A percentile compares a stretch with the other conserved stretches of the same genome.
These are phyloP conservation scores for Syzygium aqueum DNA, from an alignment of 345 rosid species.

Conservation along the genomic window DNA sequence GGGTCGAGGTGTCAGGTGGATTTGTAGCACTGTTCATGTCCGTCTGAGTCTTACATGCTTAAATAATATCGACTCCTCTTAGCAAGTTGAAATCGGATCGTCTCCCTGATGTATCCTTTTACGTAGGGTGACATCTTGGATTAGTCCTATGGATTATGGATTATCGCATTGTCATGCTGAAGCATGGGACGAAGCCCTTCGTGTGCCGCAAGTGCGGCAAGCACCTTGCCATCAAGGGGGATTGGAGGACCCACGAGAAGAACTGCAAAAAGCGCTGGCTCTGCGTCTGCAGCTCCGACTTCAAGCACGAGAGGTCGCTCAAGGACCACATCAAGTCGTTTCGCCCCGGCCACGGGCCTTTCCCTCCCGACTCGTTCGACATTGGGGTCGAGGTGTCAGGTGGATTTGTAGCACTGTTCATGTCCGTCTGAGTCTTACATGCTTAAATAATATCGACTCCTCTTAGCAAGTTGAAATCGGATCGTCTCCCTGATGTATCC, in stretches of 20 bases:
- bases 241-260: conserved; percentile 90
- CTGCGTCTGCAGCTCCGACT: conserved; percentile 78
- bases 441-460: not conserved
- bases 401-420: conserved; percentile 10
- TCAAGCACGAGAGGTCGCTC: conserved; percentile 91
- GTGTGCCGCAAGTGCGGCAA: conserved; percentile 76
- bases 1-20: conserved; percentile 11
- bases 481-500: not conserved
- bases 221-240: conserved; percentile 75
- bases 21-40: conserved; percentile 8
- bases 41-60: not conserved
- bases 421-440: not conserved
- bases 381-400: conserved; percentile 11
- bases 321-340: conserved; percentile 76
- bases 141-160: not conserved
- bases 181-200: conserved; percentile 63
- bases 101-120: not conserved
- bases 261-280: conserved; percentile 94
- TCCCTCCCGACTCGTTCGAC: conserved; percentile 27
- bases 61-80: not conserved
- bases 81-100: not conserved
- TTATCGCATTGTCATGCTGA: conserved; percentile 1
- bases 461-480: not conserved
- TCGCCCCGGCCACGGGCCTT: conserved; percentile 62
- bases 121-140: not conserved